These are phyloP conservation scores for Sugiyamaella chiloensis DNA, from an alignment of 805 yeast species.

Conservation along the genomic window DNA sequence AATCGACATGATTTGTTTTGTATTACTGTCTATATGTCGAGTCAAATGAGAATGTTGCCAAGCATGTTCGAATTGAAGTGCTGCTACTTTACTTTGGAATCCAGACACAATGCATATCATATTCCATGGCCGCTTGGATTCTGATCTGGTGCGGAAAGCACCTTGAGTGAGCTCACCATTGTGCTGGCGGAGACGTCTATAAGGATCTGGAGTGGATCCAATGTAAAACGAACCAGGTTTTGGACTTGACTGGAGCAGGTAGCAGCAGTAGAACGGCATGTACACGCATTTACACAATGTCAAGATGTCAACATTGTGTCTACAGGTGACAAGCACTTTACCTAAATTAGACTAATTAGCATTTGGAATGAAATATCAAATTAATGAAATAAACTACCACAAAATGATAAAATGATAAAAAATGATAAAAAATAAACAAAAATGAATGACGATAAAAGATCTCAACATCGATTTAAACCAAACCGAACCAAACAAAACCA, in stretches of 20 bases:
- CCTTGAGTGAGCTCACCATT: slow-evolving; percentile 65
- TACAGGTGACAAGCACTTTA: too few species aligned
- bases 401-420: too few species aligned
- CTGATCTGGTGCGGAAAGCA: slow-evolving; percentile 60
- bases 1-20: slow-evolving; percentile 37
- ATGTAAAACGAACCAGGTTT: slow-evolving; percentile 62
- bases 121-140: slow-evolving; percentile 70
- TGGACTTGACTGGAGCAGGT: slow-evolving; percentile 58
- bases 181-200: slow-evolving; percentile 67
- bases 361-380: too few species aligned
- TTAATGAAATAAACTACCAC: too few species aligned
- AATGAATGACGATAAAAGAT: too few species aligned
- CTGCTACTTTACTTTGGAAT: slow-evolving; percentile 65
- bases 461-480: too few species aligned
- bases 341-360: too few species aligned
- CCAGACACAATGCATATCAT: slow-evolving; percentile 63
- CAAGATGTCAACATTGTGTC: too few species aligned
- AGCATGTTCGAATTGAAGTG: slow-evolving; percentile 81
- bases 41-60: slow-evolving; percentile 73
- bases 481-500: too few species aligned
- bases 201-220: slow-evolving; percentile 81
- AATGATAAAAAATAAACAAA: too few species aligned
- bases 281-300: too few species aligned
- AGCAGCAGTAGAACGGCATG: slow-evolving; percentile 60
- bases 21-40: slow-evolving; percentile 47